phyloP scores from a whole-genome alignment of 345 rosid genomes.

The Populus davidiana region DNA sequence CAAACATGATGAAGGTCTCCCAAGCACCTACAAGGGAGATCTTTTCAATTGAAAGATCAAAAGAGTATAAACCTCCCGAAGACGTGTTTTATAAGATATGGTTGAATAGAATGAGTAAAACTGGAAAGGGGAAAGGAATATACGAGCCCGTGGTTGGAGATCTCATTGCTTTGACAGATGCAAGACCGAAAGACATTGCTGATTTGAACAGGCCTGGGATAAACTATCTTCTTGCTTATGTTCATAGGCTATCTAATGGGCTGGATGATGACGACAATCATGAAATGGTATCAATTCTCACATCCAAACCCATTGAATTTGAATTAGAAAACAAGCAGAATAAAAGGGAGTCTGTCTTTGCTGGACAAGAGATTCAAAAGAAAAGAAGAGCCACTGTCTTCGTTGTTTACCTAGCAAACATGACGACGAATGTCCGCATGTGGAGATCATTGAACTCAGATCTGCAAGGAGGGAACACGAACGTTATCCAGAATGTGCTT shows the following conservation, averaged over 20 bases:
- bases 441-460: constrained; percentile 37
- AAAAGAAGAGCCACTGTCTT: constrained; percentile 3
- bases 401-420: constrained; percentile 33
- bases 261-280: neutral
- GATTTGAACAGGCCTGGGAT: constrained; percentile 34
- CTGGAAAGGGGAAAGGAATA: too few species aligned
- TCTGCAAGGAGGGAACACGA: constrained; percentile 19
- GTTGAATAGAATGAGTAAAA: neutral
- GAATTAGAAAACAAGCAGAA: neutral
- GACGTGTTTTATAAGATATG: neutral
- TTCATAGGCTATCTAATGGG: neutral
- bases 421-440: constrained; percentile 43
- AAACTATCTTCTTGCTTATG: constrained; percentile 37
- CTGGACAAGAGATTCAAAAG: constrained; percentile 6
- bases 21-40: neutral
- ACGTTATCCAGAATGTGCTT: constrained; percentile 31
- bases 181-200: constrained; percentile 27
- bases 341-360: neutral
- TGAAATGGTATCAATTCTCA: constrained; percentile 17
- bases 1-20: neutral
- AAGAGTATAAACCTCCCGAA: neutral
- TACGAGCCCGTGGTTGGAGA: constrained; percentile 34
- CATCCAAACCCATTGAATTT: constrained; percentile 30
- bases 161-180: constrained; percentile 38
- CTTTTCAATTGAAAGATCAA: neutral